Percentiles rank a stretch among this genome's conserved stretches.
phyloP scores from a whole-genome alignment of 148 eudicot genomes.

The Silene uniflora region DNA sequence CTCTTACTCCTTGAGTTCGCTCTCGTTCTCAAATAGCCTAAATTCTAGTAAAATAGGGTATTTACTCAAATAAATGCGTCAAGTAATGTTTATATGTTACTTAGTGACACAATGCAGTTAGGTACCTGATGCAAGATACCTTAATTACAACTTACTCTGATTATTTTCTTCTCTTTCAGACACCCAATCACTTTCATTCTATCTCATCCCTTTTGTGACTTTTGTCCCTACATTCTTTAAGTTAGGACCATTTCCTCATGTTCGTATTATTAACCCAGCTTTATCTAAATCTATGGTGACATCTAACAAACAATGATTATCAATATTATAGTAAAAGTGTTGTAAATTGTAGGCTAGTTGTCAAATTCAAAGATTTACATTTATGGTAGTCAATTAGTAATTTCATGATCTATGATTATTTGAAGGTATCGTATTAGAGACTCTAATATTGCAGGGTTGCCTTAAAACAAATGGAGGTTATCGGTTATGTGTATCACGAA shows the following conservation, averaged over 20 bases:
- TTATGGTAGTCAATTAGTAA: neutral
- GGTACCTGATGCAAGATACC: slow-evolving; percentile 36
- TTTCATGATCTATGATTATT: neutral
- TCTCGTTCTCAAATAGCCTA: too few relatives aligned
- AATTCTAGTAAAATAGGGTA: too few relatives aligned
- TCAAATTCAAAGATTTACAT: neutral
- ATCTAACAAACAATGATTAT: neutral
- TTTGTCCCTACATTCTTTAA: slow-evolving; percentile 22
- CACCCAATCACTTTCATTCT: slow-evolving; percentile 16
- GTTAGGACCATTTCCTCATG: neutral
- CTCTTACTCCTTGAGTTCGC: too few relatives aligned
- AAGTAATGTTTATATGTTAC: slow-evolving; percentile 22
- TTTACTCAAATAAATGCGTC: slow-evolving; percentile 11
- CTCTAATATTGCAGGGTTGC: too few relatives aligned
- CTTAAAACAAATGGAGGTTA: too few relatives aligned
- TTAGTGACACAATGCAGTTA: slow-evolving; percentile 29
- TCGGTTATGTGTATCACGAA: too few relatives aligned
- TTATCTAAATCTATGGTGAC: neutral
- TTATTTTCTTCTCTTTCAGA: neutral
- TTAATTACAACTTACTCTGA: slow-evolving; percentile 21
- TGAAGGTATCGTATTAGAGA: too few relatives aligned
- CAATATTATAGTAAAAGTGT: neutral
- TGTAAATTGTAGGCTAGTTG: neutral
- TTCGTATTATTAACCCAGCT: neutral
- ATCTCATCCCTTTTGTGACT: slow-evolving; percentile 1